phyloP scores from a whole-genome alignment of 805 yeast species.

The Yarrowia porcina region DNA sequence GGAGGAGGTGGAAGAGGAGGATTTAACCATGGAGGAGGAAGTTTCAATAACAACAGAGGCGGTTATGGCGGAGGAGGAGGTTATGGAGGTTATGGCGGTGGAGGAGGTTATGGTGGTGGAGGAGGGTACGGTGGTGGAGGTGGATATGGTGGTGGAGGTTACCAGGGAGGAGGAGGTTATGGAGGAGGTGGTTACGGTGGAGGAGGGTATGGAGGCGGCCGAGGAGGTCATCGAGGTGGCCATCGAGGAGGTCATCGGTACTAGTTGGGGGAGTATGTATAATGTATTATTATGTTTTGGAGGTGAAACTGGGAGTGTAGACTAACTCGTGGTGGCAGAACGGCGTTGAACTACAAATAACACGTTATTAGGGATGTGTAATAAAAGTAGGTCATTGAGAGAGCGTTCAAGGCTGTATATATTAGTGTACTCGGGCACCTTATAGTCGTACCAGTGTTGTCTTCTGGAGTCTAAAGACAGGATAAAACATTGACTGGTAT shows the following conservation, averaged over 20 bases:
- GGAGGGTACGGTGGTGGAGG: not conserved
- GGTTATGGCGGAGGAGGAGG: slow-evolving; percentile 30
- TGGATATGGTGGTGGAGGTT: slow-evolving; percentile 20
- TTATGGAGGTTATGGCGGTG: slow-evolving; percentile 1
- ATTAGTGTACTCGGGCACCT: too few species aligned
- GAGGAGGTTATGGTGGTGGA: not conserved
- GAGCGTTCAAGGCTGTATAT: too few species aligned
- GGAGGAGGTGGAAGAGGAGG: not conserved
- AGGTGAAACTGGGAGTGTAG: too few species aligned
- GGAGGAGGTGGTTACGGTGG: slow-evolving; percentile 32
- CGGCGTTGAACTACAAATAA: too few species aligned
- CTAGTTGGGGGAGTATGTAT: not conserved
- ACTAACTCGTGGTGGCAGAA: too few species aligned
- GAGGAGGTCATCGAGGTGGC: not conserved
- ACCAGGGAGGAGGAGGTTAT: slow-evolving; percentile 39
- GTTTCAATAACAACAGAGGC: slow-evolving; percentile 26
- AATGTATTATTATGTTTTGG: not conserved
- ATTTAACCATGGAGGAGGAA: not conserved
- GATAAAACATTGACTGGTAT: too few species aligned
- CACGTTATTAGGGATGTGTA: too few species aligned
- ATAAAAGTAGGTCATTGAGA: too few species aligned
- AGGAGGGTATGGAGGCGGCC: not conserved
- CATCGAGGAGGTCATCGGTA: not conserved
- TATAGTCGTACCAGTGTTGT: too few species aligned
- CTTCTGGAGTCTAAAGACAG: too few species aligned